Base-by-base conservation (phyloP, 2,329 filamentous ascomycete species). In the Sphaerulina vaccinii region DNA sequence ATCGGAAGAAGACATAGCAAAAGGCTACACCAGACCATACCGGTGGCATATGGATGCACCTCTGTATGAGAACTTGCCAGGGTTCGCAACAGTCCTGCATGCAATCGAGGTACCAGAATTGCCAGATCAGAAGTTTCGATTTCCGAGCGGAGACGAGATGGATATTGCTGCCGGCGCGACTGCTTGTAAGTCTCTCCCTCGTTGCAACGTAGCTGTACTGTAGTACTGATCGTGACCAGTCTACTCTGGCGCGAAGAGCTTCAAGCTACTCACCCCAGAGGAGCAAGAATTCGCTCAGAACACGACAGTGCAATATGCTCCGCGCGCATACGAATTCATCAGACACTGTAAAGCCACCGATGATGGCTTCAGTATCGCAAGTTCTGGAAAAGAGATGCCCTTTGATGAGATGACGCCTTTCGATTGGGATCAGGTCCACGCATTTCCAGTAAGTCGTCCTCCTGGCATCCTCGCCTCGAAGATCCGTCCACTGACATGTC, bases 41-140 rank as follows among this genome's bases (percentile, higher is more conserved):
- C 45, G 64, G 16, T 68, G 64, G 65, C 64, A 68, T 49, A 63
- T 64, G 59, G 63, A 68, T 51, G 56, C 60, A n/a, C 63, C 62
- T 3, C 29, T 63, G 21, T 66, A 68, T 46, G 62, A 66, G 16
- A 57, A 27, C n/a, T 41, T 66, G 15, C 65, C 65, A 8, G 64
- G 65, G n/a, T 51, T 62, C 22, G 64, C 61, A 1, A 68, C 64
- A 0, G 41, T 60, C 1, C 51, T 68, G 32, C 63, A 62, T 39
- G 52, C 52, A 5, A 36, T 65, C 3, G 51, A 56, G 21, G 55
- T 59, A 5, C 62, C 65, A 18, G 48, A 61, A 3, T 16, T 62
- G 2, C 62, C 55, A 3, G 56, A 63, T 23, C 63, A 65, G 40
- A 61, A 60, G 29, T 40, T 66, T 16, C 41, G 48, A 21, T 65